Evolutionary conservation across 805 yeast species (phyloP).

Genomic region (Dipodascopsis uninucleata): DNA sequence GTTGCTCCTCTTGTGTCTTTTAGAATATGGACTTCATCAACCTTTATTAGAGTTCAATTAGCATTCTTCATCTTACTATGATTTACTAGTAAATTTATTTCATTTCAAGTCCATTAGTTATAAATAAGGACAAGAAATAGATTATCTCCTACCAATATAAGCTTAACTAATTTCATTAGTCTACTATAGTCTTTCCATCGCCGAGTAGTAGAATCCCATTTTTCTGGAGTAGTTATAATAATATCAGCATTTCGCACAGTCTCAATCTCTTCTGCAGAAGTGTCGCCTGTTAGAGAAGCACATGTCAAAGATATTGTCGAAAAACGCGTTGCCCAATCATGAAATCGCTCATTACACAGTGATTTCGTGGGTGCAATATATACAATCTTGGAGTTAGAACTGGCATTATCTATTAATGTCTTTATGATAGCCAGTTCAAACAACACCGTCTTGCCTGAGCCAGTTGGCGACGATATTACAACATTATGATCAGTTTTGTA

Average conservation of each 20-base stretch:
- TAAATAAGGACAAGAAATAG: too few species aligned
- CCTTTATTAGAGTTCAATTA: conserved; percentile 57
- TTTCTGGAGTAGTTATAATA: conserved; percentile 59
- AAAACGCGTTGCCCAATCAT: conserved; percentile 47
- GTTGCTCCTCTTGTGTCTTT: conserved; percentile 49
- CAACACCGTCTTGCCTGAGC: conserved; percentile 56
- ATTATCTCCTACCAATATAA: conserved; percentile 42
- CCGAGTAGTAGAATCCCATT: conserved; percentile 57
- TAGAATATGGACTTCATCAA: conserved; percentile 49
- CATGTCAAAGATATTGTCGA: conserved; percentile 41
- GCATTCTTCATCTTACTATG: conserved; percentile 67
- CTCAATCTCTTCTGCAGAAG: conserved; percentile 45
- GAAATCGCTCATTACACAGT: conserved; percentile 48
- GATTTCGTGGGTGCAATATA: conserved; percentile 63
- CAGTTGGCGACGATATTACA: conserved; percentile 55
- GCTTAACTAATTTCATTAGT: conserved; percentile 43
- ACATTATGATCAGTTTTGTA: conserved; percentile 42
- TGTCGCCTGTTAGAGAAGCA: conserved; percentile 55
- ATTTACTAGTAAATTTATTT: conserved; percentile 58
- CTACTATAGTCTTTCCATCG: conserved; percentile 45
- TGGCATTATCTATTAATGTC: conserved; percentile 25
- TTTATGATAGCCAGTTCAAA: conserved; percentile 51
- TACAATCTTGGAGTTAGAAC: conserved; percentile 26
- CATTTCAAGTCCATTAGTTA: too few species aligned
- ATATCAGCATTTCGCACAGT: conserved; percentile 48